phyloP scores from a whole-genome alignment of 2,329 filamentous ascomycete genomes.

The Lachnellula cervina region DNA sequence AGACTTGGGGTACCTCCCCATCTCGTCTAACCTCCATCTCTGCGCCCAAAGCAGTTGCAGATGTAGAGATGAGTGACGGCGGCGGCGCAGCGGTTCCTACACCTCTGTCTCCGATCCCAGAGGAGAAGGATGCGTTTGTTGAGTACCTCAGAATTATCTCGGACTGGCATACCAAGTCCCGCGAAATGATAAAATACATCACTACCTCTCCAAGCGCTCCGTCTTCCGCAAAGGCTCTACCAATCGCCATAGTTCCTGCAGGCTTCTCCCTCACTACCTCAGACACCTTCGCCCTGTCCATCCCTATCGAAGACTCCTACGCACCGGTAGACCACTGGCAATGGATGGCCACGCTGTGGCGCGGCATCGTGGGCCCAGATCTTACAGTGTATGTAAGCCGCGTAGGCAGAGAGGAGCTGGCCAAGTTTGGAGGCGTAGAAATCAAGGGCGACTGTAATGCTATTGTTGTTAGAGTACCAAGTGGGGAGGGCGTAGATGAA shows the following conservation, averaged over 20 bases:
- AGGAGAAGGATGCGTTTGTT: conserved; percentile 38
- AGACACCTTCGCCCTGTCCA: conserved; percentile 66
- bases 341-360: conserved; percentile 94
- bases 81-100: conserved; percentile 2
- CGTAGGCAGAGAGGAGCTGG: conserved; percentile 32
- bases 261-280: conserved; percentile 77
- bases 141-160: conserved; percentile 65
- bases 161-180: conserved; percentile 71
- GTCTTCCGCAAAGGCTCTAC: conserved; percentile 38
- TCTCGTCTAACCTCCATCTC: not conserved
- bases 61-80: conserved; percentile 16
- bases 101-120: not conserved
- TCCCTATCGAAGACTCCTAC: conserved; percentile 74
- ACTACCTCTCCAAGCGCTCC: conserved; percentile 30
- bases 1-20: conserved; percentile 20
- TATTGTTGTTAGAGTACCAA: conserved; percentile 48
- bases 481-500: conserved; percentile 51
- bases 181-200: conserved; percentile 61
- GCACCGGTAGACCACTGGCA: conserved; percentile 89
- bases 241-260: conserved; percentile 70
- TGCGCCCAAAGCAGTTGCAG: not conserved
- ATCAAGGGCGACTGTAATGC: conserved; percentile 47
- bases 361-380: conserved; percentile 77
- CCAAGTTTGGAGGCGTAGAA: conserved; percentile 48
- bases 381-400: conserved; percentile 63